phyloP scores from a whole-genome alignment of 73 alveolate species.

The Breviolum minutum region DNA sequence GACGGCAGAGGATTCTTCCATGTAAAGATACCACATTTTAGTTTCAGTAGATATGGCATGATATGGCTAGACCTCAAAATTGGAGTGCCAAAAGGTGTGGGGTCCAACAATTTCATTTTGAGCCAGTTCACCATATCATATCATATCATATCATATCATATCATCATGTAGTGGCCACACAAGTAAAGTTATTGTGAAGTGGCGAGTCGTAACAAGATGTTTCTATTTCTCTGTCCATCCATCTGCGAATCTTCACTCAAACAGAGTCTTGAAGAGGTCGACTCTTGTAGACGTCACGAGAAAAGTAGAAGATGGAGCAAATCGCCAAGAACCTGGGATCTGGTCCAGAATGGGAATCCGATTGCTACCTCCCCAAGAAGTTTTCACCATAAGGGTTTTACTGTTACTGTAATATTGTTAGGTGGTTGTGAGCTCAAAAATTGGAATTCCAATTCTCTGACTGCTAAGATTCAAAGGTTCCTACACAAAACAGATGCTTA shows the following conservation, averaged over 20 bases:
- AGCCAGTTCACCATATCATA: too few relatives aligned
- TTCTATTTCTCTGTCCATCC: too few relatives aligned
- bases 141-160: too few relatives aligned
- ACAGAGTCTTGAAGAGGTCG: background rate
- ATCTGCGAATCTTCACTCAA: background rate
- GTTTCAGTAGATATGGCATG: too few relatives aligned
- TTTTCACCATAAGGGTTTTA: background rate
- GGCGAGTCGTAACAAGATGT: too few relatives aligned
- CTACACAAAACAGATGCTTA: background rate
- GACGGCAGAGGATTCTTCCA: too few relatives aligned
- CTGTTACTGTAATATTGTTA: background rate
- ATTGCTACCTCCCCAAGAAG: background rate
- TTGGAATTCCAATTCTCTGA: background rate
- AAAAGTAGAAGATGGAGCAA: slow-evolving; percentile 16
- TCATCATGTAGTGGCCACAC: too few relatives aligned
- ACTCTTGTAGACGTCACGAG: background rate
- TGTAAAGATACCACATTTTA: too few relatives aligned
- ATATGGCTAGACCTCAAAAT: too few relatives aligned
- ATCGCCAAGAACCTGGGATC: background rate
- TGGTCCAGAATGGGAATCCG: background rate
- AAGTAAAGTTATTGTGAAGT: too few relatives aligned
- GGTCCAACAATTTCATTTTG: too few relatives aligned
- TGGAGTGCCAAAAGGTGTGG: too few relatives aligned
- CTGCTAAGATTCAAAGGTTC: background rate
- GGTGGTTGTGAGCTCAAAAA: background rate